phyloP scores from a whole-genome alignment of 352 stramenopile genomes.

The Globisporangium abappressorium region DNA sequence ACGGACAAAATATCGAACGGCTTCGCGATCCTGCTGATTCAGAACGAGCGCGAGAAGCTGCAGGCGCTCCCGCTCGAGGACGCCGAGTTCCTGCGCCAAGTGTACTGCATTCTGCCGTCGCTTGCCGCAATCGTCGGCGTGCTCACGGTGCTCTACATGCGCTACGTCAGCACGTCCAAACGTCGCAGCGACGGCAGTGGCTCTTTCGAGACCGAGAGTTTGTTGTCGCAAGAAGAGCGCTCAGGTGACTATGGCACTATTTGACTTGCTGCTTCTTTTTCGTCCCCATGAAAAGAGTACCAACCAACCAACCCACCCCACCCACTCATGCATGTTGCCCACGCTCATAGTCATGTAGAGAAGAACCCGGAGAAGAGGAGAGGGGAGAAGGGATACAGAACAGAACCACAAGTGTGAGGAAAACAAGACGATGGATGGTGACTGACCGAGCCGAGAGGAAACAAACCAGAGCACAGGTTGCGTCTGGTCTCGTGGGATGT shows the following conservation, averaged over 20 bases:
- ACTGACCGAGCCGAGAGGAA: background rate
- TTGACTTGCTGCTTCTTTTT: constrained; percentile 7
- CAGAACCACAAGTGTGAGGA: background rate
- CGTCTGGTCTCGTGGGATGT: background rate
- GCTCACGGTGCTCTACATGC: constrained; percentile 73
- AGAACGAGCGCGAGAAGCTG: constrained; percentile 76
- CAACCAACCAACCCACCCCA: background rate
- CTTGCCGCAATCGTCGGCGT: constrained; percentile 56
- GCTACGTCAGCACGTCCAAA: constrained; percentile 47
- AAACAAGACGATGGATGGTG: background rate
- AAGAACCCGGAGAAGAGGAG: background rate
- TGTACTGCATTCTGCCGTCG: constrained; percentile 71
- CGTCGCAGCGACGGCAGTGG: constrained; percentile 21
- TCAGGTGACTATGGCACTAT: constrained; percentile 22
- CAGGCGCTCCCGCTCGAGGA: constrained; percentile 52
- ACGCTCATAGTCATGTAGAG: background rate
- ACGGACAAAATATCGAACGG: constrained; percentile 88
- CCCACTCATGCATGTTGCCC: background rate
- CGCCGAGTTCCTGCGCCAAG: constrained; percentile 64
- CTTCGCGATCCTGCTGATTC: constrained; percentile 75
- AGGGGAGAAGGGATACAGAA: background rate
- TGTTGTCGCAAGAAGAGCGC: constrained; percentile 20
- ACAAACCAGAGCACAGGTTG: background rate
- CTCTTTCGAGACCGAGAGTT: constrained; percentile 29
- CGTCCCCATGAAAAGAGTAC: background rate